Evolutionary conservation across 768 basidiomycete genomes (phyloP).

Genomic region (Cystobasidium ongulense): DNA sequence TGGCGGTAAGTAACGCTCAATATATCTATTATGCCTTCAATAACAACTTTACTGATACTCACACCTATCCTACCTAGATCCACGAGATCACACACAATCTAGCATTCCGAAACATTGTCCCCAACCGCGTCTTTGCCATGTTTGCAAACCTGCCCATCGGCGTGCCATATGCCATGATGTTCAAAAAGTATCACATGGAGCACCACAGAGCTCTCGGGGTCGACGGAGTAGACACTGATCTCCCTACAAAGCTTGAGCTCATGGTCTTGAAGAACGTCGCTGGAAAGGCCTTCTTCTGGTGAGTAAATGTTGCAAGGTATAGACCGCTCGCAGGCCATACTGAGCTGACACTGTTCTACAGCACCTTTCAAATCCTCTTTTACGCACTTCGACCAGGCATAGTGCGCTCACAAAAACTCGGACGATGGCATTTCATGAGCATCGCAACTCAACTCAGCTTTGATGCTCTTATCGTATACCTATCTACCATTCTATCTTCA

Average conservation of each 20-base stretch:
- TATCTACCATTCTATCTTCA: constrained; percentile 3
- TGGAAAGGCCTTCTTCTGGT: constrained; percentile 98
- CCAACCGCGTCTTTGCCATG: constrained; percentile 80
- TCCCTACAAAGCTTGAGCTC: constrained; percentile 79
- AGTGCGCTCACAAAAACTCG: constrained; percentile 71
- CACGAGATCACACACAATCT: constrained; percentile 98
- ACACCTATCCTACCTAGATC: constrained; percentile 48
- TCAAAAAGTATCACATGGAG: constrained; percentile 95
- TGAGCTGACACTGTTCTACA: constrained; percentile 43
- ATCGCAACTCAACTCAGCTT: constrained; percentile 60
- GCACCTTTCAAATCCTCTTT: constrained; percentile 95
- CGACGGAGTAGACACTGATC: constrained; percentile 90
- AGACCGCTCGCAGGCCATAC: not conserved
- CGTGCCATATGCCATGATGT: constrained; percentile 86
- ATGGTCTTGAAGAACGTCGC: constrained; percentile 84
- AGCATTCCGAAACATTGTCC: constrained; percentile 70
- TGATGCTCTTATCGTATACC: constrained; percentile 56
- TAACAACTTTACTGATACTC: not conserved
- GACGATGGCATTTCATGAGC: constrained; percentile 78
- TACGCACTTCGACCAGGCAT: constrained; percentile 94
- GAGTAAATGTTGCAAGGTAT: constrained; percentile 6
- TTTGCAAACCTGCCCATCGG: constrained; percentile 89
- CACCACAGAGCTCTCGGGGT: constrained; percentile 94
- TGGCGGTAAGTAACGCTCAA: constrained; percentile 51
- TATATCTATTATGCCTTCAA: not conserved